Evolutionary conservation across 495 filamentous ascomycete species (phyloP), one percentile per base, ranked within the genome.

Genomic region (Aspergillus homomorphus): DNA sequence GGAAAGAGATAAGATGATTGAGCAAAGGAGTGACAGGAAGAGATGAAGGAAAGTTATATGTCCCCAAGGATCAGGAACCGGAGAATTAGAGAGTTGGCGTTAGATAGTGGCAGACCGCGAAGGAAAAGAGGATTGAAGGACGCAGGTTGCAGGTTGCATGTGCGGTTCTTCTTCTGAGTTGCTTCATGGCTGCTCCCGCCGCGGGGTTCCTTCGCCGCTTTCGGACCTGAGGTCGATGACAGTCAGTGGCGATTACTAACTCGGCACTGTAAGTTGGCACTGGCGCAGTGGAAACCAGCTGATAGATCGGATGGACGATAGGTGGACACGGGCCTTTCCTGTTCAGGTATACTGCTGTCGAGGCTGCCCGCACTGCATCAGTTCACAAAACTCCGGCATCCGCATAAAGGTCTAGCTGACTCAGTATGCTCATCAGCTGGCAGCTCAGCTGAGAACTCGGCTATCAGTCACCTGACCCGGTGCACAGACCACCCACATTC

Each of bases 401-500:
- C n/a, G n/a, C n/a, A n/a, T n/a, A n/a, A n/a, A n/a, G n/a, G n/a
- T n/a, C n/a, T n/a, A n/a, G n/a, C n/a, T n/a, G n/a, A n/a, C n/a
- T n/a, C n/a, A n/a, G n/a, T n/a, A n/a, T n/a, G n/a, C n/a, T n/a
- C n/a, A n/a, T n/a, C n/a, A n/a, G n/a, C n/a, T n/a, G n/a, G n/a
- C n/a, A n/a, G n/a, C n/a, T 15, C 21, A 4, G 23, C 5, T 18
- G 12, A 28, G 48, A 16, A 51, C 42, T 45, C 50, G 53, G 53
- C 38, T 18, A 9, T 43, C 22, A 28, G 38, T 59, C 60, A 66
- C 60, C 12, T 63, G 62, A 62, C 4, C 2, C 0, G n/a, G 16
- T 19, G 63, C 63, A 69, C 64, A 56, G 64, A 57, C 64, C 64
- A 67, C 23, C 38, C 4, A 12, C 24, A 21, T 44, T n/a, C n/a